Base-by-base conservation (phyloP, 129 eudicot genomes). In the Heracleum sosnowskyi region DNA sequence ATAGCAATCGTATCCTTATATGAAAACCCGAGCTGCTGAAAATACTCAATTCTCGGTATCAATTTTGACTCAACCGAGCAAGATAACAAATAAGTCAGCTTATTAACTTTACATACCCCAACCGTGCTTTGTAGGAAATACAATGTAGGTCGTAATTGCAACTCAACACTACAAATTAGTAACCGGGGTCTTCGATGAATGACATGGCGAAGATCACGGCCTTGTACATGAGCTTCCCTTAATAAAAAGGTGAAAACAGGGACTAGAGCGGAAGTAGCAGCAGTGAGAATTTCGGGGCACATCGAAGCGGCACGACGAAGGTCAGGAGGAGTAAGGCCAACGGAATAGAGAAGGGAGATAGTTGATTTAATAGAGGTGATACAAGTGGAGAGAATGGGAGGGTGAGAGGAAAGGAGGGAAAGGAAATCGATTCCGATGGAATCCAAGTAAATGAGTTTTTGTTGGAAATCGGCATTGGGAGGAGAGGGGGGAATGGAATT, bases 161-260 rank as follows among this genome's bases (percentile, higher is more conserved):
- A 73, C 11, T 87, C 88, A 51, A 95, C 99, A 49, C 81, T 78
- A 77, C 82, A 83, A 45, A 75, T 73, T 35, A 95, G 92, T 77
- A 95, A 93, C 28, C 96, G 85, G 3, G 99, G 99, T 28, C 97
- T 96, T 37, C 96, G 91, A 79, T 88, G 89, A 90, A 95, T 84
- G 37, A 88, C 90, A 55, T 74, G 85, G 68, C 94, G 96, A 77
- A 95, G 86, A 49, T 84, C 77, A 69, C 77, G 46, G 74, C 79
- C 80, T 33, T 72, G 41, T 39, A 95, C 95, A 46, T 76, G 85
- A 76, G 91, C 99, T 79, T 95, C 99, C 12, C 97, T 89, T 83
- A 92, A 89, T 77, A 95, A 96, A 86, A 95, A 95, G 5, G 96
- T 88, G 83, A 89, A 40, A 82, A 85, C 89, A 11, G 96, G 87